These are phyloP conservation scores for Alternaria postmessia DNA, from an alignment of 2,329 filamentous ascomycete genomes.

Conservation along the genomic window DNA sequence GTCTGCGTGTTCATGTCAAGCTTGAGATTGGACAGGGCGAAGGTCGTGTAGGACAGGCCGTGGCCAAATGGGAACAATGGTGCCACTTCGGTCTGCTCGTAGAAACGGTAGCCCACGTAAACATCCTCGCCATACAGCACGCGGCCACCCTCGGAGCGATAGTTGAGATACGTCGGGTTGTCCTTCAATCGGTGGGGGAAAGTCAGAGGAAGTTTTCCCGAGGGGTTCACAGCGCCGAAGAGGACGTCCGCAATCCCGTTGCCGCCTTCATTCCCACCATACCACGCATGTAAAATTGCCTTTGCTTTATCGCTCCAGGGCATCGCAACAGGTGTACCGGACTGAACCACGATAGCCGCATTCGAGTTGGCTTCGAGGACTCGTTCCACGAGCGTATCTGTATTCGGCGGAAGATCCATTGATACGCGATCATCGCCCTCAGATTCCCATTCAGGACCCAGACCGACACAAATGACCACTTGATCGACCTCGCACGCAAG, in stretches of 20 bases:
- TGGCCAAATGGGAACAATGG: constrained; percentile 76
- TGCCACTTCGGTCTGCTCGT: constrained; percentile 61
- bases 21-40: constrained; percentile 42
- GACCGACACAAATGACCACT: background rate
- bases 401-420: constrained; percentile 63
- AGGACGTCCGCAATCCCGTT: constrained; percentile 79
- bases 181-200: constrained; percentile 67
- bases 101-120: background rate
- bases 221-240: constrained; percentile 76
- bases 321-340: constrained; percentile 79
- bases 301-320: constrained; percentile 79
- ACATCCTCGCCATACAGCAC: background rate
- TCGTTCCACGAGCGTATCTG: constrained; percentile 65
- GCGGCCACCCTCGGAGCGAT: constrained; percentile 45
- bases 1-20: constrained; percentile 53
- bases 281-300: constrained; percentile 77
- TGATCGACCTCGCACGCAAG: background rate
- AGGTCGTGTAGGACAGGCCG: constrained; percentile 78
- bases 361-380: constrained; percentile 69
- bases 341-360: constrained; percentile 81
- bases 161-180: constrained; percentile 77
- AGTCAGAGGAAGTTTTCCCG: constrained; percentile 73
- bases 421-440: constrained; percentile 68
- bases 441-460: constrained; percentile 66
- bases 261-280: constrained; percentile 85